Evolutionary conservation across 129 eudicot species (phyloP), one percentile per base, ranked within the genome.

Genomic region (Arctium lappa): DNA sequence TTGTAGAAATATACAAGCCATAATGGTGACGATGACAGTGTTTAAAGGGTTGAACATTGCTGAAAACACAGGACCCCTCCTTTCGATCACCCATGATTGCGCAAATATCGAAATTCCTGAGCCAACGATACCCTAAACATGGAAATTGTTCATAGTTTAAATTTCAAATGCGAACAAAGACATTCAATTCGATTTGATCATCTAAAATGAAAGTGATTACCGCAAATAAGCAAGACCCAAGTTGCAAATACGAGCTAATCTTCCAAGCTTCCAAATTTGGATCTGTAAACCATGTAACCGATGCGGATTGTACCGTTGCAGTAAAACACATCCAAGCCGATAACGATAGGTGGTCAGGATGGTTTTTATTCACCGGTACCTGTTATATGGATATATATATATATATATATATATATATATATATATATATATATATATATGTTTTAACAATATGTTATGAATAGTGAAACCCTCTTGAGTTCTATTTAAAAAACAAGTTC

Each of bases 31-130:
- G 5, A 94, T 84, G 3, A 94, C 92, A 0, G 98, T 92, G 86
- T 81, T 75, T 60, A 94, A 84, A 65, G 97, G 98, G 74, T 86
- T 89, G 88, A 92, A 94, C 97, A 92, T 88, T 5, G 98, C 98
- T 3, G 97, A 92, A 72, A 88, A 94, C 72, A 94, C 87, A 36
- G 97, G 96, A 6, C 98, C 98, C 78, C 93, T 87, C 79, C 74
- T 90, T 50, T 91, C 83, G 29, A 92, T 85, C 53, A 91, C 88
- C 98, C 98, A 94, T 1, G 98, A 89, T 91, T 94, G 98, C 13
- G 87, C 94, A 74, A 92, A 92, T 87, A 92, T 87, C 3, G 92
- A 84, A 60, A 91, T 42, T 37, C 91, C 97, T n/a, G 96, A 92
- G 73, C 88, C 90, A n/a, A 87, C 82, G 18, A 86, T 32, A 74